Evolutionary conservation across 2,329 filamentous ascomycete genomes (phyloP), one percentile per base, ranked within the genome.

Genomic region (Stemphylium beticola): DNA sequence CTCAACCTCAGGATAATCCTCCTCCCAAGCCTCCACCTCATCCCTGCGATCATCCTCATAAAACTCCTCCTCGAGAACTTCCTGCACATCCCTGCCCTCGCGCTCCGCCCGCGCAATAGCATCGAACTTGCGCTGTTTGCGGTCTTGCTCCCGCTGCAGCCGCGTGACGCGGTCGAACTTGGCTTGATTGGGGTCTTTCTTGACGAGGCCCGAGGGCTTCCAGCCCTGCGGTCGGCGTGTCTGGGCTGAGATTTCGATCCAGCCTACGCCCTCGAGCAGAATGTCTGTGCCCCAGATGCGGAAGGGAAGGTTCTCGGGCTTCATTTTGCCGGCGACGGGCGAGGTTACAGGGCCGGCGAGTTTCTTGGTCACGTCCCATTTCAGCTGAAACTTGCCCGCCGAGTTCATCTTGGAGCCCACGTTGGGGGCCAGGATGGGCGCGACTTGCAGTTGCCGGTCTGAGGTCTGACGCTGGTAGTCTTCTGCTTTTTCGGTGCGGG

Each of bases 221-320:
- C 72, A 74, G 22, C 72, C 72, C 26, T 65, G 62, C 1, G 67
- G 67, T 0, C 67, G 69, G 1, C 93, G 85, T 9, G 96, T 85
- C 76, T 99, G 93, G 3, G 88, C 88, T 0, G 87, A 87, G 36
- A 99, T 75, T 76, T 99, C 95, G 2, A 99, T 83, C 90, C 96
- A 99, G 7, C 95, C 95, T 22, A 92, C 88, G 2, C 95, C 92
- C 73, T 98, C 93, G 44, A 99, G 87, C 12, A 99, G 79, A 20
- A 99, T 86, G 70, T 99, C 96, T 0, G 88, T 84, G 8, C 89
- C 86, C 56, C 95, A 82, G 2, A 98, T 86, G 12, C 85, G 84
- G 75, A 93, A 99, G 0, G 92, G 91, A 4, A 98, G 79, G 14
- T 81, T 78, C 2, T 91, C 86, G 0, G 89, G 82, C 51, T 84